phyloP scores from a whole-genome alignment of 768 basidiomycete genomes.

The Chalciporus pseudorubinellus region DNA sequence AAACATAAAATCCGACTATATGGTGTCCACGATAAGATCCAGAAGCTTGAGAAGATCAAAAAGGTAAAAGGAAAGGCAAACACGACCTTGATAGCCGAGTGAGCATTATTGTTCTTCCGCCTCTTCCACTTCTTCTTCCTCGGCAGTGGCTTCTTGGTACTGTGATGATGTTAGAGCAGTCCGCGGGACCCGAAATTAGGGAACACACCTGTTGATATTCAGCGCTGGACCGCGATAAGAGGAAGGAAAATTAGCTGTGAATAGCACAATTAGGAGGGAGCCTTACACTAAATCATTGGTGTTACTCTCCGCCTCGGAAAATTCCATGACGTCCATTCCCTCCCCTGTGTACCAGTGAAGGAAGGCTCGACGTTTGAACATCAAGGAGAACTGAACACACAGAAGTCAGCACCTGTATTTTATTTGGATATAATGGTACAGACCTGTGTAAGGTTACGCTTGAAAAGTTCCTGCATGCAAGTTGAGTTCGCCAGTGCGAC shows the following conservation, averaged over 20 bases:
- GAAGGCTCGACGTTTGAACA: constrained; percentile 86
- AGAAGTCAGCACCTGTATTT: constrained; percentile 1
- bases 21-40: not conserved
- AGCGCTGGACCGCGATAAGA: constrained; percentile 44
- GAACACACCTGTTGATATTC: constrained; percentile 81
- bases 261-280: not conserved
- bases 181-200: not conserved
- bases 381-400: constrained; percentile 57
- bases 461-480: constrained; percentile 83
- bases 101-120: constrained; percentile 32
- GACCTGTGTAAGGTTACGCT: constrained; percentile 64
- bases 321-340: constrained; percentile 85
- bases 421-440: constrained; percentile 9
- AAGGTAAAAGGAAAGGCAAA: constrained; percentile 1
- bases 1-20: not conserved
- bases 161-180: constrained; percentile 21
- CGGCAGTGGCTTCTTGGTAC: constrained; percentile 59
- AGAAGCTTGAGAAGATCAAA: not conserved
- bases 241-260: constrained; percentile 10
- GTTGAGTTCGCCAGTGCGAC: constrained; percentile 77
- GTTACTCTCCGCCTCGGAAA: constrained; percentile 87
- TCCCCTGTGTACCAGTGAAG: constrained; percentile 90
- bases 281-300: constrained; percentile 75
- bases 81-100: not conserved
- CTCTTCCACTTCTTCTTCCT: constrained; percentile 44